Percentiles rank a stretch among this genome's conserved stretches.
These are phyloP conservation scores for Monilinia vaccinii-corymbosi DNA, from an alignment of 2,329 filamentous ascomycete species.

Conservation along the genomic window DNA sequence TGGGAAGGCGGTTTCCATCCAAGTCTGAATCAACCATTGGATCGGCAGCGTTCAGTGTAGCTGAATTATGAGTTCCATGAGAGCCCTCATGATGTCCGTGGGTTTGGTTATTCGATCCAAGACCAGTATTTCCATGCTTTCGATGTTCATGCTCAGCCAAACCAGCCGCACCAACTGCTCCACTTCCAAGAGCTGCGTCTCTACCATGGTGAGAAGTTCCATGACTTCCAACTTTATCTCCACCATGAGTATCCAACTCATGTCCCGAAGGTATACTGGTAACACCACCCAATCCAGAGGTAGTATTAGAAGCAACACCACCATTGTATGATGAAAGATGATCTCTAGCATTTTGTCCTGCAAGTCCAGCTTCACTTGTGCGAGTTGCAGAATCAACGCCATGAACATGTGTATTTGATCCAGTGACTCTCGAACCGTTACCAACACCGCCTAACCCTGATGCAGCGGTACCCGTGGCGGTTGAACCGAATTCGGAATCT, in stretches of 20 bases:
- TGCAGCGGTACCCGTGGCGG: background rate
- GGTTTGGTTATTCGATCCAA: background rate
- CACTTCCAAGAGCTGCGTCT: constrained; percentile 5
- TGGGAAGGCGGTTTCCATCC: constrained; percentile 10
- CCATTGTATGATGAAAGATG: background rate
- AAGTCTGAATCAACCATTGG: constrained; percentile 27
- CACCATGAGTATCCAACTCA: background rate
- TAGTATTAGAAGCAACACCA: background rate
- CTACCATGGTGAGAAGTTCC: background rate
- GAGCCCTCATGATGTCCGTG: constrained; percentile 2
- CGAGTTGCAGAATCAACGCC: background rate
- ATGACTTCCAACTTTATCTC: background rate
- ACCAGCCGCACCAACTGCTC: background rate
- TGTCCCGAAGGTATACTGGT: background rate
- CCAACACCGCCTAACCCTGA: background rate
- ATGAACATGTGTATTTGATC: background rate
- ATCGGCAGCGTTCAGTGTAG: constrained; percentile 12
- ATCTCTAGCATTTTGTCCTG: background rate
- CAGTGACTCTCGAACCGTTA: background rate
- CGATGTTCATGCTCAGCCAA: constrained; percentile 1
- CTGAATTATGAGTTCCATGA: constrained; percentile 19
- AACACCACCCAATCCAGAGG: background rate
- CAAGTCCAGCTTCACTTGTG: background rate
- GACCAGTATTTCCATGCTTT: background rate
- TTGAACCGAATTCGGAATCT: constrained; percentile 1